Percentiles rank a stretch among this genome's conserved stretches.
These are phyloP conservation scores for Monosporascus sp. DNA, from an alignment of 2,329 filamentous ascomycete genomes.

Conservation along the genomic window DNA sequence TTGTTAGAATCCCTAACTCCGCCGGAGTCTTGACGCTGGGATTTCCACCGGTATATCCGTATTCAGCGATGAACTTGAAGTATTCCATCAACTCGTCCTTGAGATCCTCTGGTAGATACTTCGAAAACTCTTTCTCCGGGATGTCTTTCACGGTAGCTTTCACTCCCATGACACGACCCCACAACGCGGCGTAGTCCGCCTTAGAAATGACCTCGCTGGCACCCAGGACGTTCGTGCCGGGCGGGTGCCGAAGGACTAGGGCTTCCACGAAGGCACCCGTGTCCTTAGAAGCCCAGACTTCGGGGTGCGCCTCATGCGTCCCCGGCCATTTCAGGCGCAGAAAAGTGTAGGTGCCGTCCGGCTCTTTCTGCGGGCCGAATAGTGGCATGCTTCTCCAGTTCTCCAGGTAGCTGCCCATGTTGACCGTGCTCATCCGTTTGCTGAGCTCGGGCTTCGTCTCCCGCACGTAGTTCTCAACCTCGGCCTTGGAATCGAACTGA, in stretches of 20 bases:
- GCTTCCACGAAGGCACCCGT: constrained; percentile 14
- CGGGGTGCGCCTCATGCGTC: neutral
- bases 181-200: constrained; percentile 5
- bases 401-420: constrained; percentile 8
- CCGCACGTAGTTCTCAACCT: neutral
- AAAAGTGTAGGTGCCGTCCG: constrained; percentile 6
- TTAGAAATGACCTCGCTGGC: constrained; percentile 5
- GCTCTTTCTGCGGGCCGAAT: constrained; percentile 6
- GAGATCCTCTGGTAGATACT: constrained; percentile 3
- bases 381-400: constrained; percentile 9
- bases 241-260: constrained; percentile 3
- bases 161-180: constrained; percentile 8
- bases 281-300: constrained; percentile 7
- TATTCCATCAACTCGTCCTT: constrained; percentile 3
- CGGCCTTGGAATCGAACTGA: constrained; percentile 7
- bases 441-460: constrained; percentile 7
- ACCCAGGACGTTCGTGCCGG: constrained; percentile 8
- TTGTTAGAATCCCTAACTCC: constrained; percentile 8
- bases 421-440: constrained; percentile 7
- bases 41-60: constrained; percentile 10
- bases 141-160: constrained; percentile 4
- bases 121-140: constrained; percentile 4
- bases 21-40: constrained; percentile 1
- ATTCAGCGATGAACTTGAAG: constrained; percentile 9
- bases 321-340: neutral